Percentiles rank a stretch among this genome's conserved stretches.
phyloP scores from a whole-genome alignment of 306 rosid genomes.

The Luffa aegyptiaca region DNA sequence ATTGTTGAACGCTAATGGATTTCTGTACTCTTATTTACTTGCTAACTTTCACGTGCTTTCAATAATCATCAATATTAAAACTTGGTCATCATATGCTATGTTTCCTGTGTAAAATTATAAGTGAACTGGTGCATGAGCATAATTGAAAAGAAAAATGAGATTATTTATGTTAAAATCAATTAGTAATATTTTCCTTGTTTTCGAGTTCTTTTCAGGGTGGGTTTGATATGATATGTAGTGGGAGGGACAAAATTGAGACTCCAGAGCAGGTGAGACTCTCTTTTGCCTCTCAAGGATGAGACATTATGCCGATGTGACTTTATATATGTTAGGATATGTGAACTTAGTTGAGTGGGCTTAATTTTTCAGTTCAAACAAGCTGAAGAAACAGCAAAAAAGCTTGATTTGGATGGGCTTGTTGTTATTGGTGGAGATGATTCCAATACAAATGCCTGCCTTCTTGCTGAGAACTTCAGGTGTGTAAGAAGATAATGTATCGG shows the following conservation, averaged over 20 bases:
- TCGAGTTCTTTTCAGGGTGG: slow-evolving; percentile 54
- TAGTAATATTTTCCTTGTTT: neutral
- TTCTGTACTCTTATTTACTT: neutral
- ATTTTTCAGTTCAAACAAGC: slow-evolving; percentile 83
- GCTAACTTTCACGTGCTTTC: neutral
- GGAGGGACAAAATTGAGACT: slow-evolving; percentile 99
- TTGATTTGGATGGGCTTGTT: slow-evolving; percentile 94
- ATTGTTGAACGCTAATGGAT: neutral
- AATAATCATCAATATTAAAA: neutral
- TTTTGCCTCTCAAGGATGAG: neutral
- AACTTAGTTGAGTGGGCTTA: slow-evolving; percentile 15
- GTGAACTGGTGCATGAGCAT: neutral
- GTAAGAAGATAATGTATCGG: neutral
- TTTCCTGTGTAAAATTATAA: neutral
- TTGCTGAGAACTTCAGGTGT: slow-evolving; percentile 95
- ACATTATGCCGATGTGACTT: neutral
- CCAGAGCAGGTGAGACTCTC: slow-evolving; percentile 78
- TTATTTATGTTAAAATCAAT: neutral
- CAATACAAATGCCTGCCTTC: slow-evolving; percentile 97
- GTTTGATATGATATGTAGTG: slow-evolving; percentile 97
- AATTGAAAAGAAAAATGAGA: neutral
- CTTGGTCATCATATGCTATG: neutral
- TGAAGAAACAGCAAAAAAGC: slow-evolving; percentile 68
- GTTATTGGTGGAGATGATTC: slow-evolving; percentile 99
- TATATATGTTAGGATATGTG: neutral